Evolutionary conservation across 306 rosid species (phyloP).

Genomic region (Hylodesmum podocarpum): DNA sequence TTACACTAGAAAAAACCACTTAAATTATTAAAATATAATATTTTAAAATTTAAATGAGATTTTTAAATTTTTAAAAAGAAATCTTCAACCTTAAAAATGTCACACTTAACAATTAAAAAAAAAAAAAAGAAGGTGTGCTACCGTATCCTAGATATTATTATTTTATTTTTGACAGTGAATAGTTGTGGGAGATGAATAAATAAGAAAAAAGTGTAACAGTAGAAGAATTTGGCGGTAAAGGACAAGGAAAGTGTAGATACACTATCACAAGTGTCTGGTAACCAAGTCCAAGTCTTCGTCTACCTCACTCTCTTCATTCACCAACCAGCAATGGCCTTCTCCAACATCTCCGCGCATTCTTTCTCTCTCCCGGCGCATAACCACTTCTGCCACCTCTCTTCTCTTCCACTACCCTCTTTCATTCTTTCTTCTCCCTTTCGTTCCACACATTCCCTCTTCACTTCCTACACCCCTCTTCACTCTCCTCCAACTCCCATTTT

Average conservation of each 20-base stretch:
- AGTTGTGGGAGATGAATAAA: no score
- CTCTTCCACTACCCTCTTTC: conserved; percentile 25
- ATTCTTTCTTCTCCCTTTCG: conserved; percentile 19
- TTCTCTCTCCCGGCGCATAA: conserved; percentile 37
- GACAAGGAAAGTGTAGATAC: no score
- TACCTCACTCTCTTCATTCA: not conserved
- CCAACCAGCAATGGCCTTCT: conserved; percentile 41
- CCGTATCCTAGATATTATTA: no score
- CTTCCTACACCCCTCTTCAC: conserved; percentile 19
- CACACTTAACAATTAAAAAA: no score
- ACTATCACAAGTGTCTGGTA: not conserved
- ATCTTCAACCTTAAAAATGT: no score
- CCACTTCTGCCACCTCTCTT: conserved; percentile 26
- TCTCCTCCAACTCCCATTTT: conserved; percentile 1
- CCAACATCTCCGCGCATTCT: conserved; percentile 44
- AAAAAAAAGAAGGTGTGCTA: no score
- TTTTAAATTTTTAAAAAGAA: no score
- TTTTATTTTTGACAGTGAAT: no score
- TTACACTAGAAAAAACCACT: no score
- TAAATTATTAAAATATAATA: no score
- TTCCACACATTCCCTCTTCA: conserved; percentile 5
- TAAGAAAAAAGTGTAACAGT: no score
- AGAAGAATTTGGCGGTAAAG: no score
- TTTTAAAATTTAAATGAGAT: not conserved
- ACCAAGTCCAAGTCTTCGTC: not conserved